These are phyloP conservation scores for Penicillium sp. DNA, from an alignment of 2,329 filamentous ascomycete genomes.

Conservation along the genomic window DNA sequence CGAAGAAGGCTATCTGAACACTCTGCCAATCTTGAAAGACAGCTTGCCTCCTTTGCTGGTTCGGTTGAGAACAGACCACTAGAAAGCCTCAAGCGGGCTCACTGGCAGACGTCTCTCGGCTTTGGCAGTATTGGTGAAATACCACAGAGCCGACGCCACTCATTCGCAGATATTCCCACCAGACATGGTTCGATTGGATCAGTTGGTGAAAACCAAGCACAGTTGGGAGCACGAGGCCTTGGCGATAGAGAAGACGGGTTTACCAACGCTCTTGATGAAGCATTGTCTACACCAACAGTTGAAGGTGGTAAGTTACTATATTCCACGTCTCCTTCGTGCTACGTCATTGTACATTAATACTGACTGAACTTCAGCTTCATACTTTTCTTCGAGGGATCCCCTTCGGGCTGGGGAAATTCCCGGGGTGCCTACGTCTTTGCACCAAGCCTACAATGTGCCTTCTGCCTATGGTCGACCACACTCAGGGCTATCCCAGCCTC, in stretches of 20 bases:
- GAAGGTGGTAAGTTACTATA: constrained; percentile 46
- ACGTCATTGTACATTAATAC: constrained; percentile 27
- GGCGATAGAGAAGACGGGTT: constrained; percentile 36
- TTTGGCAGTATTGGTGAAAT: constrained; percentile 45
- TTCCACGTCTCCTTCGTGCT: constrained; percentile 26
- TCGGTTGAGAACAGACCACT: constrained; percentile 41
- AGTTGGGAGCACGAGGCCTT: constrained; percentile 19
- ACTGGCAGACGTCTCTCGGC: constrained; percentile 50
- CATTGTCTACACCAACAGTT: constrained; percentile 33
- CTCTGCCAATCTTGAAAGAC: constrained; percentile 38
- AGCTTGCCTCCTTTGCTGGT: constrained; percentile 31
- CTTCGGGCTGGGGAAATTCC: constrained; percentile 32
- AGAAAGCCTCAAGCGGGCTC: constrained; percentile 44
- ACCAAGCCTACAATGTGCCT: constrained; percentile 37
- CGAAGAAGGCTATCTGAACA: constrained; percentile 45
- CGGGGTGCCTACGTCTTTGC: constrained; percentile 33
- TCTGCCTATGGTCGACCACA: constrained; percentile 36
- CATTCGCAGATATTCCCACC: constrained; percentile 49
- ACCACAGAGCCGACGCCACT: constrained; percentile 49
- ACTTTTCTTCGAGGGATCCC: constrained; percentile 39
- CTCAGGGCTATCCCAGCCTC: constrained; percentile 31
- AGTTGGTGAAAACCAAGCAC: constrained; percentile 29
- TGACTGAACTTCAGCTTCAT: constrained; percentile 36
- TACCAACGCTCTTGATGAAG: constrained; percentile 32
- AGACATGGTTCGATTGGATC: constrained; percentile 43